A percentile compares a stretch with the other conserved stretches of the same genome.
These are phyloP conservation scores for Debaryomyces maramus DNA, from an alignment of 805 yeast species.

Conservation along the genomic window DNA sequence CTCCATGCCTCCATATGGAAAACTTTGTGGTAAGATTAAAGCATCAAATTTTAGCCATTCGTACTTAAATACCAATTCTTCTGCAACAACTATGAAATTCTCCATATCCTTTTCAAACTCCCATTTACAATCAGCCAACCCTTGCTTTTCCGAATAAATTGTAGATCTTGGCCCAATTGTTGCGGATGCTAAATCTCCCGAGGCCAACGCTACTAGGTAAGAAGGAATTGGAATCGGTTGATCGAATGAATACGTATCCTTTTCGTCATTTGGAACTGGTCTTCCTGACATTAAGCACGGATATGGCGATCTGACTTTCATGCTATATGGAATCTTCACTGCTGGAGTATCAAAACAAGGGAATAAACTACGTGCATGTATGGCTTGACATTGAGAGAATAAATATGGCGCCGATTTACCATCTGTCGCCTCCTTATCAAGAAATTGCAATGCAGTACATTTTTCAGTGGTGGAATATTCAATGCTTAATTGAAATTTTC, in stretches of 20 bases:
- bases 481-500: conserved; percentile 16
- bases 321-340: conserved; percentile 27
- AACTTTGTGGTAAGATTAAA: conserved; percentile 31
- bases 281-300: conserved; percentile 32
- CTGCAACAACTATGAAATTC: conserved; percentile 34
- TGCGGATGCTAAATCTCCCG: conserved; percentile 30
- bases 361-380: conserved; percentile 36
- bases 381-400: conserved; percentile 38
- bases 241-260: conserved; percentile 22
- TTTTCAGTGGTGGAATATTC: conserved; percentile 27
- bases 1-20: conserved; percentile 43
- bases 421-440: conserved; percentile 12
- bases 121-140: conserved; percentile 31
- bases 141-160: conserved; percentile 28
- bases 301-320: conserved; percentile 26
- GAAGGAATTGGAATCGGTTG: conserved; percentile 39
- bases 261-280: conserved; percentile 14
- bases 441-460: conserved; percentile 36
- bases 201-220: conserved; percentile 34
- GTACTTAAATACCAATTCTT: conserved; percentile 30
- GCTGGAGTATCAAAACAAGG: conserved; percentile 41
- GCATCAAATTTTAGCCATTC: conserved; percentile 37
- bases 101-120: conserved; percentile 39
- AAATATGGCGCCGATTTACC: conserved; percentile 35
- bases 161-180: conserved; percentile 36